Evolutionary conservation across 2,329 filamentous ascomycete genomes (phyloP).

Genomic region (Talaromyces sp.): DNA sequence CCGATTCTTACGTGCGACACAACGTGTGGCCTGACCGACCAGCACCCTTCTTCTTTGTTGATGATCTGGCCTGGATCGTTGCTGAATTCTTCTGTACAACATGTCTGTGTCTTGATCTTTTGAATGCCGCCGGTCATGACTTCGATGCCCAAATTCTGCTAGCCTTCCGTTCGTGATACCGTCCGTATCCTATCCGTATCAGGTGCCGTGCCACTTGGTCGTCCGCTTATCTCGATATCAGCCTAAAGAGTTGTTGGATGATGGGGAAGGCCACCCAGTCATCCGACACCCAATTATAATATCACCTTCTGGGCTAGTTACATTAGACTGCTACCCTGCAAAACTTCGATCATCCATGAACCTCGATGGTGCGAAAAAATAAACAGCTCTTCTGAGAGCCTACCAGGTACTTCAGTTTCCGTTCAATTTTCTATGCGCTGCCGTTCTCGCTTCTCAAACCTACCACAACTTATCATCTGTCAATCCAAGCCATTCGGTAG

Average conservation of each 20-base stretch:
- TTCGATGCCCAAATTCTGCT: conserved; percentile 3
- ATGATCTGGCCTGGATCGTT: background rate
- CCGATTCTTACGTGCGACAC: background rate
- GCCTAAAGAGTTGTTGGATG: background rate
- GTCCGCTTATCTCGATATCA: conserved; percentile 10
- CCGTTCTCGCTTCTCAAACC: background rate
- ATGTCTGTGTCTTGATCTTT: background rate
- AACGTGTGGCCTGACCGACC: background rate
- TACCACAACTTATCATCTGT: background rate
- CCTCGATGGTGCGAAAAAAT: conserved; percentile 9
- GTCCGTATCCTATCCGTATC: background rate
- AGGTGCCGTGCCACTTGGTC: background rate
- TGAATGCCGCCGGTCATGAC: background rate
- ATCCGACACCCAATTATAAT: conserved; percentile 11
- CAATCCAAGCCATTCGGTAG: background rate
- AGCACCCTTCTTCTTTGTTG: background rate
- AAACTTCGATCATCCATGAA: background rate
- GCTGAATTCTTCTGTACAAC: background rate
- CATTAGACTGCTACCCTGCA: conserved; percentile 13
- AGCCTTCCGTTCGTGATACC: conserved; percentile 1
- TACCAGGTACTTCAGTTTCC: background rate
- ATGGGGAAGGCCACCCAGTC: conserved; percentile 8
- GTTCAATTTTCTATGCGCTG: background rate
- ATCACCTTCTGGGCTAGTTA: conserved; percentile 9
- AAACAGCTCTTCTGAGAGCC: background rate